Evolutionary conservation across 2,329 filamentous ascomycete genomes (phyloP).

Genomic region (Fusarium clavum): DNA sequence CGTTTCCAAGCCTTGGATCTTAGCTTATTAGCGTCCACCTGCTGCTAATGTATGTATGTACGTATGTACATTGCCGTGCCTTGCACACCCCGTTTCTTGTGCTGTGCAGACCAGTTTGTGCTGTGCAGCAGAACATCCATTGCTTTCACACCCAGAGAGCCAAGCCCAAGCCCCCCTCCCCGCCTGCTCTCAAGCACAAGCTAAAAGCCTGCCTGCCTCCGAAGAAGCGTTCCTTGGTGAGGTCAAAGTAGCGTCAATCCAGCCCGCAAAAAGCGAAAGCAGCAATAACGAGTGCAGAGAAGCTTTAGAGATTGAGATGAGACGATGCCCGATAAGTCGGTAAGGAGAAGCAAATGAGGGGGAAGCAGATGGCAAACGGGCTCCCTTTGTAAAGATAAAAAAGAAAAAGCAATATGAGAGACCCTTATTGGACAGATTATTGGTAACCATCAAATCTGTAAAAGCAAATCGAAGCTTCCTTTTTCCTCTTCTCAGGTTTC

Average conservation of each 20-base stretch:
- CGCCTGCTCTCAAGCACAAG: constrained; percentile 25
- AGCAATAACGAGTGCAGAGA: background rate
- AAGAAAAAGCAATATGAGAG: constrained; percentile 13
- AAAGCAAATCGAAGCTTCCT: constrained; percentile 35
- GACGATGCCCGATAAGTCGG: background rate
- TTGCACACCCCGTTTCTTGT: constrained; percentile 42
- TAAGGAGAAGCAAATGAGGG: background rate
- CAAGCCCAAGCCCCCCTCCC: constrained; percentile 12
- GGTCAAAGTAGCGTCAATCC: constrained; percentile 30
- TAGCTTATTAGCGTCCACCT: constrained; percentile 1
- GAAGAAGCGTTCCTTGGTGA: constrained; percentile 41
- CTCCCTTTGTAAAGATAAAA: constrained; percentile 1
- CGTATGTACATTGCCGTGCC: constrained; percentile 14
- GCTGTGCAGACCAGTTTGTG: constrained; percentile 19
- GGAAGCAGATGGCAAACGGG: background rate
- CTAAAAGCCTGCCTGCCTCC: constrained; percentile 34
- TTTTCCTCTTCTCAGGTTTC: constrained; percentile 16
- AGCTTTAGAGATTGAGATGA: background rate
- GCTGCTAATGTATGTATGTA: background rate
- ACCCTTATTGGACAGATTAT: background rate
- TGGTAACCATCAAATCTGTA: constrained; percentile 5
- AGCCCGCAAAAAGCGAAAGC: constrained; percentile 10
- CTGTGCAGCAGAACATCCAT: constrained; percentile 6
- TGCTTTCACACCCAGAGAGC: constrained; percentile 33
- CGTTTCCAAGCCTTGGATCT: constrained; percentile 28